Base-by-base conservation (phyloP, 768 basidiomycete species). In the Kwoniella bestiolae region DNA sequence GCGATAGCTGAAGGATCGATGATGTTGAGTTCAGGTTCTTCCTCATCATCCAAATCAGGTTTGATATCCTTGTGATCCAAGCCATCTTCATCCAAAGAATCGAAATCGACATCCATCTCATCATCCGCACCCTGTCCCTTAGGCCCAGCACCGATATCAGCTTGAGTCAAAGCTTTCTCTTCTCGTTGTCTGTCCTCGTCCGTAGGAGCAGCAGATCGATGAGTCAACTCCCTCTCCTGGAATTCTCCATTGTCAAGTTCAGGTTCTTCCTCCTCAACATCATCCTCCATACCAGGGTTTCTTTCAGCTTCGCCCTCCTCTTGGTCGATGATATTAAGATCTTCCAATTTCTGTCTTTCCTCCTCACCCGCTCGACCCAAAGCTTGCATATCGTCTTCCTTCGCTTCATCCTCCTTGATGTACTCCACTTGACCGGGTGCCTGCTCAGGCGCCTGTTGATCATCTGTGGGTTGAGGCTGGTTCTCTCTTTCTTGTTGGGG, bases 291-390 rank as follows among this genome's bases (percentile, higher is more conserved):
- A 31, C 69, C 75, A 23, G 49, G 68, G 7, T 71, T 62, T 11
- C 64, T 52, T 2, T 59, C 64, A 5, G 45, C 60, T 32, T 71
- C 67, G 38, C 70, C 79, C 18, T 86, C 84, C 16, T 86, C 84
- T 2, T 87, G 87, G 66, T 91, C 91, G 28, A 87, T 80, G 67
- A 96, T 83, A 49, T 86, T 89, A 35, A 97, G 87, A 56, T 95
- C 89, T 68, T 89, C 85, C 50, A 96, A 83, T 74, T 89, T 91
- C 18, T 90, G 89, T 11, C 87, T 86, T 77, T 94, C 87, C 70
- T 95, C 92, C 46, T 91, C 88, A 9, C 86, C 88, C 2, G 94
- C 89, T 0, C 92, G 88, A 5, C 92, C 95, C 23, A 98, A 85
- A 1, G 94, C 92, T 80, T 95, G 92, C 87, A 90, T 90, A 35